Evolutionary conservation across 1,139 yeast genomes (phyloP), one percentile per base, ranked within the genome.

Genomic region (Sugiyamaella pinicola): DNA sequence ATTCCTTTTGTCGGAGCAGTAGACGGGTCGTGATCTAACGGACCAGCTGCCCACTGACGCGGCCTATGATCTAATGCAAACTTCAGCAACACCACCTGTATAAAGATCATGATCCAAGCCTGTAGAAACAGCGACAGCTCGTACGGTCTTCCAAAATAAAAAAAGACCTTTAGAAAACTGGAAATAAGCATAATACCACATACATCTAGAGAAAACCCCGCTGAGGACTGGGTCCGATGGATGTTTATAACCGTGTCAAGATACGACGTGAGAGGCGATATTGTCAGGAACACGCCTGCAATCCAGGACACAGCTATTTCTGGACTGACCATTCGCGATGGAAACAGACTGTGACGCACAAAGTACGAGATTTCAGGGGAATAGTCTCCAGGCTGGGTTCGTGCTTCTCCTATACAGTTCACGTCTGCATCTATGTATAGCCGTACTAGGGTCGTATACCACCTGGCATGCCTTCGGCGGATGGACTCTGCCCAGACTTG

Each of bases 161-260:
- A 90, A 52, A 83, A 81, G 18, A 90, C 83, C 58, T 95, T 76
- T 41, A 89, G 71, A 4, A 84, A 80, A 46, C 89, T 81, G 1
- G 96, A 86, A 61, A 88, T 76, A 56, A 90, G 69, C 96, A 90
- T 89, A 9, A 96, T 87, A 13, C 91, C 93, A 70, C 96, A 90
- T 12, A 90, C 86, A 68, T 90, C 97, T 19, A 89, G 75, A 6
- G 95, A 84, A 66, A 89, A 89, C 26, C 97, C 97, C 31, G 80
- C 76, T 1, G 93, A 80, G 1, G 90, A 78, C 64, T 82, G 74
- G 41, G 80, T 79, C 48, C 77, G 74, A 61, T 82, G 78, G 13
- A 90, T 88, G 57, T 87, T 78, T 52, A 82, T 74, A 40, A 90
- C 80, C 0, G 96, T 88, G 21, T 95, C 81, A 1, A 96, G 95